phyloP scores from a whole-genome alignment of 441 rosid species.

The Brassica hybrid region DNA sequence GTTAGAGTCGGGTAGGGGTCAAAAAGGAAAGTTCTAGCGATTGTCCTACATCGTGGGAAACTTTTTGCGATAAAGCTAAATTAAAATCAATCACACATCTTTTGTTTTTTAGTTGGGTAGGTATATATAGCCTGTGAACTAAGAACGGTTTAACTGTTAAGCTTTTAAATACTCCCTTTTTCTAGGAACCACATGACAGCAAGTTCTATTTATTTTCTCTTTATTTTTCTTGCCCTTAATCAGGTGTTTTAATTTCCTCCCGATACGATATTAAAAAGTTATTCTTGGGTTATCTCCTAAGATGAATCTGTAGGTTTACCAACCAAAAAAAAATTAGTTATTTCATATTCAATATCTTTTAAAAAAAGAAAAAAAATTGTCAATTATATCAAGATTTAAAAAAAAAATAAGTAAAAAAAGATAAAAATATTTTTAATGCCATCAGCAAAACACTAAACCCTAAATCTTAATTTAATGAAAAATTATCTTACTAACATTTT shows the following conservation, averaged over 20 bases:
- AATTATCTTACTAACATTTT: no score
- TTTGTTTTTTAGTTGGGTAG: slow-evolving; percentile 42
- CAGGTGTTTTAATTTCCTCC: slow-evolving; percentile 30
- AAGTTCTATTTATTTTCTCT: slow-evolving; percentile 32
- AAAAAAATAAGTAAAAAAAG: no score
- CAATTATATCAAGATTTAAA: no score
- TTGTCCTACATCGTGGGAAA: slow-evolving; percentile 44
- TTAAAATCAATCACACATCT: slow-evolving; percentile 29
- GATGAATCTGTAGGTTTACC: no score
- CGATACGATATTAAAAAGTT: no score
- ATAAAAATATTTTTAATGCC: no score
- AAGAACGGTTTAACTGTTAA: slow-evolving; percentile 24
- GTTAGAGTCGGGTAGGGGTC: slow-evolving; percentile 19
- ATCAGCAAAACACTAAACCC: no score
- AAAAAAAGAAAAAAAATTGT: no score
- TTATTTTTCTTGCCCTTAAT: slow-evolving; percentile 39
- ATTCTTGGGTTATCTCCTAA: no score
- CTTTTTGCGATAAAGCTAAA: slow-evolving; percentile 26
- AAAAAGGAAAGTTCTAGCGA: not conserved
- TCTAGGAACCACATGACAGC: slow-evolving; percentile 37
- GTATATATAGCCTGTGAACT: slow-evolving; percentile 34
- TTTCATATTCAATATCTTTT: no score
- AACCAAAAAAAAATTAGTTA: no score
- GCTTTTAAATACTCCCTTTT: slow-evolving; percentile 27
- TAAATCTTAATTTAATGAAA: no score